phyloP scores from a whole-genome alignment of 305 asterid genomes.

The Petunia hybrid region DNA sequence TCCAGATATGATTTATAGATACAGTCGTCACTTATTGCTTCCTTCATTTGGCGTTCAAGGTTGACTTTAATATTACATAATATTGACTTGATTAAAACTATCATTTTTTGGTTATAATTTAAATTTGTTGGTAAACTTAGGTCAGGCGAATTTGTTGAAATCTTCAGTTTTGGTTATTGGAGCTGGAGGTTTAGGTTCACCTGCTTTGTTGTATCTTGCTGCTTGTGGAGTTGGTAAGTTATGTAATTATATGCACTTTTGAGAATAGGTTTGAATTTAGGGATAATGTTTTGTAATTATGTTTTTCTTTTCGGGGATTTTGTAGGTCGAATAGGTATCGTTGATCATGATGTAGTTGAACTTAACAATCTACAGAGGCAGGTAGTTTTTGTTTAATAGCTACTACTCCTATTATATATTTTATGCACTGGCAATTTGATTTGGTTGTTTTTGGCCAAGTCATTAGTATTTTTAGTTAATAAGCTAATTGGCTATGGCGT shows the following conservation, averaged over 20 bases:
- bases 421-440: not conserved
- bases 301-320: not conserved
- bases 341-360: conserved; percentile 97
- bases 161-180: conserved; percentile 90
- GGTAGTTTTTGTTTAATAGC: conserved; percentile 44
- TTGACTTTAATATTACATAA: not conserved
- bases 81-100: not conserved
- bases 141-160: conserved; percentile 79
- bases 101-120: not conserved
- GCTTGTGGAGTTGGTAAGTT: conserved; percentile 71
- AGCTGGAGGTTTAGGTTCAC: conserved; percentile 98
- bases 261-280: not conserved
- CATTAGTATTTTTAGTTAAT: conserved; percentile 9
- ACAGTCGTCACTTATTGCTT: conserved; percentile 92
- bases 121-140: conserved; percentile 33
- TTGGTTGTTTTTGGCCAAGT: not conserved
- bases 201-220: conserved; percentile 88
- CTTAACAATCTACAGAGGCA: conserved; percentile 96
- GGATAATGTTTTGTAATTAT: not conserved
- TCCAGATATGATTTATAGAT: conserved; percentile 79
- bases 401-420: not conserved
- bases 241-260: no score
- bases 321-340: conserved; percentile 90
- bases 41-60: conserved; percentile 83
- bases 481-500: conserved; percentile 21